phyloP scores from a whole-genome alignment of 208 protist species.

The Strigomonas culicis region DNA sequence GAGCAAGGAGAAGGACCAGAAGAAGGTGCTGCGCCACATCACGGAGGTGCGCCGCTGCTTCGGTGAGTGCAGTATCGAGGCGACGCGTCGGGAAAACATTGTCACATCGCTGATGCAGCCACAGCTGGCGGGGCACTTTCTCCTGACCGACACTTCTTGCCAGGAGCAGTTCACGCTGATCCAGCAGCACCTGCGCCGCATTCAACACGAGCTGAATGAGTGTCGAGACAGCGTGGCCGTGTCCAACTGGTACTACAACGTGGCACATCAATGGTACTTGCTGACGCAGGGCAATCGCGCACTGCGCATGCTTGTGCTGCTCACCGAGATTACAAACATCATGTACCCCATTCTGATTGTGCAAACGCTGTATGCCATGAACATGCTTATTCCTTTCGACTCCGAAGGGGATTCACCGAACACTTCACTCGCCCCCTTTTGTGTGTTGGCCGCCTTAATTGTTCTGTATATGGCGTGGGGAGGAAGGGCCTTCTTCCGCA shows the following conservation, averaged over 20 bases:
- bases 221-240: conserved; percentile 77
- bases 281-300: conserved; percentile 63
- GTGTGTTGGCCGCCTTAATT: conserved; percentile 49
- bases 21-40: conserved; percentile 72
- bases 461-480: conserved; percentile 36
- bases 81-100: conserved; percentile 62
- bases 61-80: conserved; percentile 76
- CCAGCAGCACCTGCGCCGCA: conserved; percentile 55
- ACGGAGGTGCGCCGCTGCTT: conserved; percentile 78
- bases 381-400: conserved; percentile 68
- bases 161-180: conserved; percentile 57
- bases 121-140: conserved; percentile 46
- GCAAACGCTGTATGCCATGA: conserved; percentile 83
- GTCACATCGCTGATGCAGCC: conserved; percentile 63
- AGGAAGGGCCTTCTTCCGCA: conserved; percentile 26
- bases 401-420: conserved; percentile 43
- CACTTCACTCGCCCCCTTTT: conserved; percentile 47
- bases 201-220: conserved; percentile 73
- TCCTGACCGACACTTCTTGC: conserved; percentile 44
- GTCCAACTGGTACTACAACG: conserved; percentile 87
- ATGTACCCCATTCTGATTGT: conserved; percentile 76
- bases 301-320: conserved; percentile 62
- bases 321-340: conserved; percentile 78
- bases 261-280: conserved; percentile 64
- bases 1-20: conserved; percentile 32